Base-by-base conservation (phyloP, 768 basidiomycete species). In the Boletus edulis region DNA sequence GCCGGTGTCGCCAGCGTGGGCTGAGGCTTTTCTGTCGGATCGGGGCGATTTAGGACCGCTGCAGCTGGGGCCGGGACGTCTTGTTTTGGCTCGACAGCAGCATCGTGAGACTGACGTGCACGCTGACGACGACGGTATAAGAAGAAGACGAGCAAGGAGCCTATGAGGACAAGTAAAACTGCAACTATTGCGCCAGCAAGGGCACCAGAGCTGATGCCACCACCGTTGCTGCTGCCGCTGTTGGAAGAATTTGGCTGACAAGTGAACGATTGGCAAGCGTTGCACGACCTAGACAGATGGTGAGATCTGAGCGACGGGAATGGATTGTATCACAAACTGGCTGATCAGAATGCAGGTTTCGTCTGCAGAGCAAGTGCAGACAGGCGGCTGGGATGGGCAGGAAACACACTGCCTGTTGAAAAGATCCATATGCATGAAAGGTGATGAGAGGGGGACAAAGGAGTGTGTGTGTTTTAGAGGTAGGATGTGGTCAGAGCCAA, bases 41-140 rank as follows among this genome's bases (percentile, higher is more conserved):
- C 87, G n/a, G 89, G 88, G 40, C 90, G 78, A 67, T 84, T 88
- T 55, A 92, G 84, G 34, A 92, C 91, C 11, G 84, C 82, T 61
- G 81, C 86, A 18, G 91, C 89, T 20, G 86, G 73, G 2, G 88
- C 90, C 37, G 89, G 89, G 18, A 82, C 70, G 62, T 92, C 89
- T 48, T 73, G 68, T 60, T 80, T 80, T 52, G 73, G 63, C 54
- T 83, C 81, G 32, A 61, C 66, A 15, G 55, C 65, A 20, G 66
- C 51, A 17, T 71, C 67, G 22, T 62, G 51, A 34, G 65, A 53
- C 52, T 69, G 74, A 57, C 75, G 76, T 15, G 78, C 67, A 50
- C 78, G 79, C 42, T 69, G 67, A 56, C 76, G 81, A 54, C 84
- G 81, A 51, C 88, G 83, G 67, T 88, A 88, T 72, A 83, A 83